Conservation (phyloP, 306 rosid genomes). For the Acacia acuminata region DNA sequence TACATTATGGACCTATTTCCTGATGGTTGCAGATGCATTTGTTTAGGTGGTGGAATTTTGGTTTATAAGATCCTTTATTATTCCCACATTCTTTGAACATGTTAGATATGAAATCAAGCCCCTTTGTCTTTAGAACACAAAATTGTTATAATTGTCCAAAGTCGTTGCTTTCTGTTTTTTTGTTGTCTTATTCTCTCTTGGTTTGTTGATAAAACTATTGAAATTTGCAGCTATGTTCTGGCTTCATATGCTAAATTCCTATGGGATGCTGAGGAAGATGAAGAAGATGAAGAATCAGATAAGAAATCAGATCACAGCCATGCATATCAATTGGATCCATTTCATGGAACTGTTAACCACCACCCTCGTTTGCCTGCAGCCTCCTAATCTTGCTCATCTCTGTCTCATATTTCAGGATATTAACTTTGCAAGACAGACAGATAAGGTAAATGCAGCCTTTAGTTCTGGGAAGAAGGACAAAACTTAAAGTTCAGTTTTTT, state of each 20-base stretch:
- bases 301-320: slow-evolving; percentile 34
- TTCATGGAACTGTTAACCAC: slow-evolving; percentile 35
- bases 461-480: not conserved
- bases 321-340: slow-evolving; percentile 27
- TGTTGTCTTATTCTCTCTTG: not conserved
- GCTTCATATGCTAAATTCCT: slow-evolving; percentile 85
- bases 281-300: slow-evolving; percentile 36
- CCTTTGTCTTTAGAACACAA: not conserved
- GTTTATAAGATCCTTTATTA: not conserved
- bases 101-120: not conserved
- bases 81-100: not conserved
- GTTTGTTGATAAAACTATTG: slow-evolving; percentile 27
- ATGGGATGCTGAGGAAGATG: slow-evolving; percentile 76
- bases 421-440: not conserved
- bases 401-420: slow-evolving; percentile 18
- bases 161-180: not conserved
- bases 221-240: slow-evolving; percentile 62
- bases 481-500: not conserved
- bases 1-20: not conserved
- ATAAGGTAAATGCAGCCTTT: not conserved
- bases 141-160: not conserved
- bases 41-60: not conserved
- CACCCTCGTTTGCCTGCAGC: slow-evolving; percentile 49
- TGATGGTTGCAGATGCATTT: not conserved
- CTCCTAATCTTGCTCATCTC: slow-evolving; percentile 28